Evolutionary conservation across 1,139 yeast genomes (phyloP), one percentile per base, ranked within the genome.

Genomic region (Debaryomyces fabryi): DNA sequence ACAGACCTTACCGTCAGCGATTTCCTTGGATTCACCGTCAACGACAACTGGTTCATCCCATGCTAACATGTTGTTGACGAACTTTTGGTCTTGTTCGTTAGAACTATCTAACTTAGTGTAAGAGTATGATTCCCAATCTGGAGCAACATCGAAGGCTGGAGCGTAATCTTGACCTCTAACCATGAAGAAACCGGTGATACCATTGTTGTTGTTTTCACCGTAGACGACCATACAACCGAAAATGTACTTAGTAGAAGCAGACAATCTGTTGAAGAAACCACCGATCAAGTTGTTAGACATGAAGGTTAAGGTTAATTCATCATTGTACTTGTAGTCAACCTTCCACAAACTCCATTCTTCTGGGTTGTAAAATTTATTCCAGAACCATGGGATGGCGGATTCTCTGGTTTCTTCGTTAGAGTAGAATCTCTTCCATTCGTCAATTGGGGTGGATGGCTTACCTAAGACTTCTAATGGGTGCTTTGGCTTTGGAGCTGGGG

Each of bases 241-340:
- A 83, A 93, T 73, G 84, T 85, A 93, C 80, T 93, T 93, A 78
- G 88, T 80, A 58, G 98, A 92, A 59, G 85, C 98, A 56, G 85
- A 69, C 68, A 93, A 83, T 81, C 99, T 89, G 87, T 85, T 86
- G 85, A 93, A 90, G 89, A 93, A 93, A 68, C 99, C 99, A 71
- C 98, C 98, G 69, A 93, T 79, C 76, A 91, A 85, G 86, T 93
- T 93, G 86, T 91, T 91, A 62, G 99, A 90, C 99, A 93, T 93
- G 80, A 93, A 93, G 60, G 97, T 88, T 75, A 88, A 78, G 62
- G 97, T 92, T 74, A 93, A 85, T 81, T 93, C 99, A 63, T 93
- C 98, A 74, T 93, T 92, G 83, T 93, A 93, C 83, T 88, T 90
- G 91, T 88, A 93, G 70, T 85, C 96, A 65, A 92, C 96, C 81